Conservation (phyloP, 2,329 filamentous ascomycete species). For the Fusarium coffeatum region DNA sequence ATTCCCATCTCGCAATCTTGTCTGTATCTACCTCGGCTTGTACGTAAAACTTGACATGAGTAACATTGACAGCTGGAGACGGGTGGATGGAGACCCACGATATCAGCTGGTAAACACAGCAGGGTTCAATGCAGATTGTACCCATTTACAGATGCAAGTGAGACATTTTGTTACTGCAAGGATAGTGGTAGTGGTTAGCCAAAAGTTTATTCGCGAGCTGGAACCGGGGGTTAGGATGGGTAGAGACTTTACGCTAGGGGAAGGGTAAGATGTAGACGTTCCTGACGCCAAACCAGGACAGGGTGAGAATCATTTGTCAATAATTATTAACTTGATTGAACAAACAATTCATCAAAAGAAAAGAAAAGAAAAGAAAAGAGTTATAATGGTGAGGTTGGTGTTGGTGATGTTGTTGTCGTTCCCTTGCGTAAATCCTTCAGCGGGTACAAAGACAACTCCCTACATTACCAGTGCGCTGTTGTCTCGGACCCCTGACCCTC, state of each 20-base stretch:
- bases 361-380: neutral
- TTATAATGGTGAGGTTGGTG: neutral
- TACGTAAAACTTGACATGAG: neutral
- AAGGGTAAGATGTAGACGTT: constrained; percentile 13
- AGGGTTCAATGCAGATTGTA: neutral
- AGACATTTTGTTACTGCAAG: constrained; percentile 6
- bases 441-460: constrained; percentile 4
- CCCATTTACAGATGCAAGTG: neutral
- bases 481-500: constrained; percentile 26
- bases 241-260: neutral
- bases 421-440: constrained; percentile 11
- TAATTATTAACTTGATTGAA: neutral
- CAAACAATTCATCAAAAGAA: neutral
- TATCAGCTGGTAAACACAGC: neutral
- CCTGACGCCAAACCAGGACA: constrained; percentile 23
- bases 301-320: neutral
- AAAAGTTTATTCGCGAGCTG: neutral
- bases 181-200: neutral
- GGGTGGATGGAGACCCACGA: neutral
- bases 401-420: neutral
- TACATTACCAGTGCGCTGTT: constrained; percentile 26
- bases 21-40: neutral
- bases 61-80: neutral
- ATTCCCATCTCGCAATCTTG: neutral
- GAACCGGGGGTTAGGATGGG: neutral